Evolutionary conservation across 805 yeast genomes (phyloP), one percentile per base, ranked within the genome.

Genomic region (Ogataea kodamae): DNA sequence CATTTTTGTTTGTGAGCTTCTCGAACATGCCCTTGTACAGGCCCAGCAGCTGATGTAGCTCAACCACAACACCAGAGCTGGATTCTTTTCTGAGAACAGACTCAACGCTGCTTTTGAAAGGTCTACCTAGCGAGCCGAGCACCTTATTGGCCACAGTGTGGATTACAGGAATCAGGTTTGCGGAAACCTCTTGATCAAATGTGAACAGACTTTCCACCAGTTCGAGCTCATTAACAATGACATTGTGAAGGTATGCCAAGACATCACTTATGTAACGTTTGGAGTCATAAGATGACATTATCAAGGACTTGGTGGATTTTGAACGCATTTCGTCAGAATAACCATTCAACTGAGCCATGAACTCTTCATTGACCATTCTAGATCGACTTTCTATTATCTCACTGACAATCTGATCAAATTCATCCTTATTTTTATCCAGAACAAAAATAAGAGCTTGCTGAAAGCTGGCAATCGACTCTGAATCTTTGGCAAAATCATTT

Each of bases 211-310:
- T 68, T 6, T 69, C 68, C 5, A 90, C 69, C 18, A 81, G 68
- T 52, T 92, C 98, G 24, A 78, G 70, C 57, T 92, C 98, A 59
- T 86, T 85, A 4, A 88, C 95, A 18, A 88, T 78, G 4, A 85
- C 70, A 2, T 89, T 75, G 54, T 92, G 97, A 2, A 88, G 70
- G 64, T 83, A 84, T 0, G 97, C 97, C 22, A 92, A 62, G 19
- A 92, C 69, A 54, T 88, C 96, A 16, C 97, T 95, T 11, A 86
- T 66, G 44, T 79, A 89, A 35, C 96, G 67, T 16, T 78, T 66
- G 1, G 96, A 84, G 54, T 90, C 96, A 54, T 82, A 82, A 0
- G 84, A 80, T 6, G 81, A 73, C 26, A 81, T 60, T 18, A 76
- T 70, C 14, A 86, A 65, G 1, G 88, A 83, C 28, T 32, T 48